phyloP scores from a whole-genome alignment of 129 eudicot species.

The Flaveria sonorensis region DNA sequence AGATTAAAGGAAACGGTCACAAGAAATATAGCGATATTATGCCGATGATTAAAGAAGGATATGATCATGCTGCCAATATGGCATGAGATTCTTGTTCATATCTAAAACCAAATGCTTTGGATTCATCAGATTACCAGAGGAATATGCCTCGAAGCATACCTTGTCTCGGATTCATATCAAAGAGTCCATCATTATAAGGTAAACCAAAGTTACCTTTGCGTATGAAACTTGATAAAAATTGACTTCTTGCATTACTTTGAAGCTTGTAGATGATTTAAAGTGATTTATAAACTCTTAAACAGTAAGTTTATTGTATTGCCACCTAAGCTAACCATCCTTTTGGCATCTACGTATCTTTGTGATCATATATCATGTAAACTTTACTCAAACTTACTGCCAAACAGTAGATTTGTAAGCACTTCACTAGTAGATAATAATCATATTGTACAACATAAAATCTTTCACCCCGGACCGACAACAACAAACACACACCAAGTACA shows the following conservation, averaged over 20 bases:
- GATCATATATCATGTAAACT: not conserved
- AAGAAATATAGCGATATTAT: slow-evolving; percentile 8
- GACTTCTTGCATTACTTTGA: not conserved
- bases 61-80: slow-evolving; percentile 29
- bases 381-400: not conserved
- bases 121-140: slow-evolving; percentile 39
- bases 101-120: slow-evolving; percentile 28
- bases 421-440: slow-evolving; percentile 18
- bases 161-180: slow-evolving; percentile 26
- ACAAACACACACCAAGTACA: slow-evolving; percentile 15
- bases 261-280: not conserved
- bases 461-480: not conserved
- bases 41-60: slow-evolving; percentile 4
- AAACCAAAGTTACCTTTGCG: slow-evolving; percentile 33
- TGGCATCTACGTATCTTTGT: no score
- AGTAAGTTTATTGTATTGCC: no score
- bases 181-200: slow-evolving; percentile 31
- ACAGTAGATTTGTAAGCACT: not conserved
- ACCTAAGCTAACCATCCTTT: no score
- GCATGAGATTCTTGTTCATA: slow-evolving; percentile 17
- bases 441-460: not conserved
- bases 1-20: no score
- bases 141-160: slow-evolving; percentile 37
- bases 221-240: not conserved
- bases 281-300: no score